Conservation (phyloP, 345 rosid genomes). For the Euphorbia peplus region DNA sequence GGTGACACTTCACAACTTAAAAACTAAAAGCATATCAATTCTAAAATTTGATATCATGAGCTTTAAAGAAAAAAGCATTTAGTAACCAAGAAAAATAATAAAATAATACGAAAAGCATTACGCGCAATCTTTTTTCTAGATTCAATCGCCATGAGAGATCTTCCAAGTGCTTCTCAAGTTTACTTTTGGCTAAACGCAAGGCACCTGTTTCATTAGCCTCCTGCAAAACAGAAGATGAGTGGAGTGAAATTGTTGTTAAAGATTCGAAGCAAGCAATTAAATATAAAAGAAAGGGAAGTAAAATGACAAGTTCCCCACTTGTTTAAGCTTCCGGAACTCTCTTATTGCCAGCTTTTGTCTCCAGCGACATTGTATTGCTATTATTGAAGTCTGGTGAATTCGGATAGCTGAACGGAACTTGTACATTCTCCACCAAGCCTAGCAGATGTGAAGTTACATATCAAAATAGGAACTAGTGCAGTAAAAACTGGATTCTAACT, state of each 20-base stretch:
- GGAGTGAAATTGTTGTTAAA: slow-evolving; percentile 6
- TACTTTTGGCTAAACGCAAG: slow-evolving; percentile 81
- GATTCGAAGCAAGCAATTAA: neutral
- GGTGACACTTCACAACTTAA: neutral
- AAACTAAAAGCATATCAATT: neutral
- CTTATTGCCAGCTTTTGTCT: slow-evolving; percentile 82
- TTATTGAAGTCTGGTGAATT: slow-evolving; percentile 54
- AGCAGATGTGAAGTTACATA: slow-evolving; percentile 21
- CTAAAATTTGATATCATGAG: neutral
- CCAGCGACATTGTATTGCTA: slow-evolving; percentile 86
- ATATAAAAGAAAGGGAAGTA: neutral
- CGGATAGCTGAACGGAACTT: slow-evolving; percentile 63
- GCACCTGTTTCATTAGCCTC: slow-evolving; percentile 97
- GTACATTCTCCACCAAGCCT: slow-evolving; percentile 79
- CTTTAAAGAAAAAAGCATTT: no score
- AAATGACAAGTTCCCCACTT: slow-evolving; percentile 36
- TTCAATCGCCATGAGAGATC: slow-evolving; percentile 91
- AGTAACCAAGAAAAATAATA: neutral
- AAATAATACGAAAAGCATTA: slow-evolving; percentile 34
- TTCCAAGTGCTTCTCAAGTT: slow-evolving; percentile 91
- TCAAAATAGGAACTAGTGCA: slow-evolving; percentile 10
- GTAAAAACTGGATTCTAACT: neutral
- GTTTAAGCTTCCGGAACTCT: slow-evolving; percentile 69
- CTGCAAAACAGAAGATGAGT: slow-evolving; percentile 37
- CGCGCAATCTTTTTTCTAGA: slow-evolving; percentile 88